Evolutionary conservation across 2,329 filamentous ascomycete species (phyloP).

Genomic region (Hyphodiscus sp.): DNA sequence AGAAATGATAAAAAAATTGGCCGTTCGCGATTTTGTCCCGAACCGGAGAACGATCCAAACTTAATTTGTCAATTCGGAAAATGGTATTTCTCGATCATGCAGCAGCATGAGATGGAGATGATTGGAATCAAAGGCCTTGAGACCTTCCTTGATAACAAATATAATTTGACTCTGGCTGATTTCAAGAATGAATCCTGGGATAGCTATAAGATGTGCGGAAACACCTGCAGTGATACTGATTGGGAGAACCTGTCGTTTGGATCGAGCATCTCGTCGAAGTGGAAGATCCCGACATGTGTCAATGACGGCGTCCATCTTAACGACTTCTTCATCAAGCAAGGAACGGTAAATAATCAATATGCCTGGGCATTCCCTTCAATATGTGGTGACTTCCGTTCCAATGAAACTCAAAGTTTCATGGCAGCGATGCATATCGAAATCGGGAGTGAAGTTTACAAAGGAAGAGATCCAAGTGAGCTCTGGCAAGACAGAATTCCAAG

Average conservation of each 20-base stretch:
- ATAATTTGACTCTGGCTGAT: neutral
- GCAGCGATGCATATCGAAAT: constrained; percentile 1
- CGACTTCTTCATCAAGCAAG: too few relatives aligned
- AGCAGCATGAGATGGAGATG: neutral
- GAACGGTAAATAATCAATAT: neutral
- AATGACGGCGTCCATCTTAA: neutral
- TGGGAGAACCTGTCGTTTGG: neutral
- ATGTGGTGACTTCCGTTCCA: constrained; percentile 8
- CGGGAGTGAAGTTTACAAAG: neutral
- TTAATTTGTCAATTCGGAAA: neutral
- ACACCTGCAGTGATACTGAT: neutral
- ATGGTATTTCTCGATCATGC: neutral
- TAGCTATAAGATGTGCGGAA: neutral
- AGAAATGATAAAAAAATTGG: too few relatives aligned
- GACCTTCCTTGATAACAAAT: neutral
- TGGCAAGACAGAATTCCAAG: neutral
- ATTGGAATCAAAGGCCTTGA: neutral
- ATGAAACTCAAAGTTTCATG: constrained; percentile 5
- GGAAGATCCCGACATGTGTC: neutral
- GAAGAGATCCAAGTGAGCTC: neutral
- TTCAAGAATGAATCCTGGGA: neutral
- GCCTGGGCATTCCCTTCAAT: constrained; percentile 5
- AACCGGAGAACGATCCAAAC: too few relatives aligned
- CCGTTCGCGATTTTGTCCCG: too few relatives aligned
- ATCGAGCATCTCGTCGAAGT: neutral